Conservation (phyloP, 2,329 filamentous ascomycete species). For the Coccinonectria pachysandricola region DNA sequence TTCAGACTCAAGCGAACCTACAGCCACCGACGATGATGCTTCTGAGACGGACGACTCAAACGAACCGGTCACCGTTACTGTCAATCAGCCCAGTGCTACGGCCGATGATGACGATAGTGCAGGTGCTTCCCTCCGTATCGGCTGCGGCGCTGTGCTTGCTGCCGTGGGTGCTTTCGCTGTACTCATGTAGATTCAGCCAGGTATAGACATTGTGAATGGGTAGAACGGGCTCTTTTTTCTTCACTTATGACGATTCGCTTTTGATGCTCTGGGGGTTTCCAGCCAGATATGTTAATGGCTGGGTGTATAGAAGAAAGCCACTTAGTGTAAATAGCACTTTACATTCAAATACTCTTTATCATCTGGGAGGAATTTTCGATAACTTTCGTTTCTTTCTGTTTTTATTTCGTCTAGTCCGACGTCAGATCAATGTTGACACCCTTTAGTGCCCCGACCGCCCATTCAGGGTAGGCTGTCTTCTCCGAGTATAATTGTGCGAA, state of each 20-base stretch:
- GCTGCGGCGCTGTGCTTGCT: conserved; percentile 13
- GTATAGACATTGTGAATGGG: no score
- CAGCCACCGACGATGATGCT: conserved; percentile 2
- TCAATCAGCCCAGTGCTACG: conserved; percentile 6
- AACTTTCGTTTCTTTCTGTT: no score
- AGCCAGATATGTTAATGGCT: no score
- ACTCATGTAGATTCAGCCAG: no score
- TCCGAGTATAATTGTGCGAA: conserved; percentile 60
- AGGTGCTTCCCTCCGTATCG: conserved; percentile 10
- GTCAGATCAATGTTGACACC: conserved; percentile 64
- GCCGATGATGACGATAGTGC: conserved; percentile 7
- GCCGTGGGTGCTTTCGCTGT: conserved; percentile 13
- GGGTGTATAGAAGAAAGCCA: no score
- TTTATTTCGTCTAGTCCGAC: conserved; percentile 9
- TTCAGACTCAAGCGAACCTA: conserved; percentile 3
- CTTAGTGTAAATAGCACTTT: conserved; percentile 1
- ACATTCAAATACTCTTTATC: no score
- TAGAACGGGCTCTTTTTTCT: no score
- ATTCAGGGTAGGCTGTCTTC: conserved; percentile 61
- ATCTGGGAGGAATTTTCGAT: no score
- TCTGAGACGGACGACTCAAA: background rate
- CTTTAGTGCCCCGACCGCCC: conserved; percentile 72
- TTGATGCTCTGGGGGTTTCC: no score
- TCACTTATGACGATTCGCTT: no score
- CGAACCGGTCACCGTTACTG: conserved; percentile 13